Evolutionary conservation across 1,284 basidiomycete genomes (phyloP).

Genomic region (Vanrija pseudolonga): DNA sequence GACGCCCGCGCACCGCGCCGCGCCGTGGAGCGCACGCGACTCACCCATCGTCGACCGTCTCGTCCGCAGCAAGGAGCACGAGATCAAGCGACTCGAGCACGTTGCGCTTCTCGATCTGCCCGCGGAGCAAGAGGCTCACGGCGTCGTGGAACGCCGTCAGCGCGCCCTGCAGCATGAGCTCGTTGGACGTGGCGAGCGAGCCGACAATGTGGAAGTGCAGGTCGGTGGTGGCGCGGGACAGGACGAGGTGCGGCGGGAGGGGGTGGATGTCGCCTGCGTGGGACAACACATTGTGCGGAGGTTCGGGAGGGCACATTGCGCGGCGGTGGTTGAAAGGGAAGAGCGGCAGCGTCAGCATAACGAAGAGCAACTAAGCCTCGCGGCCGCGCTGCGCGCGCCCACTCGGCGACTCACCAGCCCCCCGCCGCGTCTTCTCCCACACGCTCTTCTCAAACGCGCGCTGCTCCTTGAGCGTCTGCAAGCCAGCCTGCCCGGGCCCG

Average conservation of each 20-base stretch:
- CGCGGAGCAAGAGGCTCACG: slow-evolving; percentile 75
- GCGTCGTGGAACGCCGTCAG: slow-evolving; percentile 84
- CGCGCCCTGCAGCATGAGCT: slow-evolving; percentile 87
- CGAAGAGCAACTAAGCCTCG: neutral
- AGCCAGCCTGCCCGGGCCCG: slow-evolving; percentile 41
- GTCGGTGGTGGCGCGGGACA: slow-evolving; percentile 92
- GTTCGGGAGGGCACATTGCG: neutral
- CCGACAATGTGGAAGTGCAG: slow-evolving; percentile 93
- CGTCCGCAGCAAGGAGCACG: slow-evolving; percentile 88
- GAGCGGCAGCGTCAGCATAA: neutral
- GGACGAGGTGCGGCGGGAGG: slow-evolving; percentile 78
- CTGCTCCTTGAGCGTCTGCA: slow-evolving; percentile 79
- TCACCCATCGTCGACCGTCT: slow-evolving; percentile 96
- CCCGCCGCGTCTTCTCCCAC: slow-evolving; percentile 90
- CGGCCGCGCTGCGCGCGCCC: neutral
- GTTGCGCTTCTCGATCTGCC: slow-evolving; percentile 91
- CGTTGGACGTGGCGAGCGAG: slow-evolving; percentile 78
- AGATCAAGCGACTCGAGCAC: slow-evolving; percentile 94
- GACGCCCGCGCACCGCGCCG: no score
- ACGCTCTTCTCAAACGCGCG: slow-evolving; percentile 91
- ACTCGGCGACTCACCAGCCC: slow-evolving; percentile 62
- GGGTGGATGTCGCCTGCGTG: slow-evolving; percentile 85
- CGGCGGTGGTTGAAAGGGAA: neutral
- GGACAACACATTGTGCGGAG: neutral
- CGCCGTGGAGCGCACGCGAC: slow-evolving; percentile 35